phyloP scores from a whole-genome alignment of 2,329 filamentous ascomycete species.

The Penicillium sp. region DNA sequence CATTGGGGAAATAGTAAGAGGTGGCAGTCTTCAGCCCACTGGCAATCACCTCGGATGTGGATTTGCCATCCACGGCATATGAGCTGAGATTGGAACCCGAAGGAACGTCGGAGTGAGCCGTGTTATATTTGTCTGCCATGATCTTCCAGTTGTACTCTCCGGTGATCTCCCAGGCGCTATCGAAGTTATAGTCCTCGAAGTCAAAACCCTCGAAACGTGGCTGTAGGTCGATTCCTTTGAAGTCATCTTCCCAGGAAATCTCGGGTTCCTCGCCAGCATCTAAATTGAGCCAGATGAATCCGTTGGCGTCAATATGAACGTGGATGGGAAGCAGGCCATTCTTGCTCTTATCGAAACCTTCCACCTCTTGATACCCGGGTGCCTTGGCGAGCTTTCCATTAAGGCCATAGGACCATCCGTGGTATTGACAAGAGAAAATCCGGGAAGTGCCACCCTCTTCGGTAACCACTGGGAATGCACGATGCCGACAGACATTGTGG shows the following conservation, averaged over 20 bases:
- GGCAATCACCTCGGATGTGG: constrained; percentile 43
- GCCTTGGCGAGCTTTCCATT: constrained; percentile 22
- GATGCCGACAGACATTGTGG: constrained; percentile 20
- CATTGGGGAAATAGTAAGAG: constrained; percentile 32
- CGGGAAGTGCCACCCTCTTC: constrained; percentile 15
- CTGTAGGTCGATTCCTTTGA: constrained; percentile 12
- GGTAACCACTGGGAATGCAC: constrained; percentile 20
- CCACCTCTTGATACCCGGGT: constrained; percentile 18
- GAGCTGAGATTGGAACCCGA: constrained; percentile 41
- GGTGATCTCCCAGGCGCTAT: constrained; percentile 14
- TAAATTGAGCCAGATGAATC: constrained; percentile 21
- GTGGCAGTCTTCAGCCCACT: constrained; percentile 35
- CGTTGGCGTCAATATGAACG: constrained; percentile 15
- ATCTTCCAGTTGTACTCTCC: constrained; percentile 20
- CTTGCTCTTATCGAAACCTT: constrained; percentile 19
- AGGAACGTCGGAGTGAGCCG: constrained; percentile 23
- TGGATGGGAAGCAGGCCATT: constrained; percentile 20
- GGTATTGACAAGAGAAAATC: constrained; percentile 22
- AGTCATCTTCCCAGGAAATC: constrained; percentile 16
- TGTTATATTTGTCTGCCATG: constrained; percentile 27
- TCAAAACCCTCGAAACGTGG: constrained; percentile 11
- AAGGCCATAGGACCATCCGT: constrained; percentile 21
- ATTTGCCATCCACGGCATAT: constrained; percentile 42
- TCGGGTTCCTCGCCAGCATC: constrained; percentile 13
- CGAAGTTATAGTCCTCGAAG: constrained; percentile 16